phyloP scores from a whole-genome alignment of 148 eudicot species.

The Heliosperma pusillum region DNA sequence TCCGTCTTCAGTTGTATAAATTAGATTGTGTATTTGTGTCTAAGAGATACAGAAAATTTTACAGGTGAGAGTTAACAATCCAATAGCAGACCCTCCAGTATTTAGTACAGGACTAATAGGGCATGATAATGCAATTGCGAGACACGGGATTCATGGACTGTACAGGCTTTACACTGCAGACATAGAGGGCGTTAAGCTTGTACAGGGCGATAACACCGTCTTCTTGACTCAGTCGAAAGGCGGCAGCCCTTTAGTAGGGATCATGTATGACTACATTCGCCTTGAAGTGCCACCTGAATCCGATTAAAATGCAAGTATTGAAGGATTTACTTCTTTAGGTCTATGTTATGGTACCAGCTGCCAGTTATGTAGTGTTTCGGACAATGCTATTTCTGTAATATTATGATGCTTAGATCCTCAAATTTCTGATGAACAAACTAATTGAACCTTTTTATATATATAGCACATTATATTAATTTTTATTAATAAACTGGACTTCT shows the following conservation, averaged over 20 bases:
- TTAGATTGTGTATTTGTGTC: neutral
- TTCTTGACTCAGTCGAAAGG: conserved; percentile 59
- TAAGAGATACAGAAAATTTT: neutral
- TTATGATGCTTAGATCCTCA: no score
- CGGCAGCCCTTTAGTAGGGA: conserved; percentile 54
- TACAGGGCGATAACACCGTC: conserved; percentile 53
- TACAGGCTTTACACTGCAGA: conserved; percentile 58
- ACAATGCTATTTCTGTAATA: no score
- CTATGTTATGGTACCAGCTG: no score
- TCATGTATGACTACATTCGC: conserved; percentile 84
- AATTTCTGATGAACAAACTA: no score
- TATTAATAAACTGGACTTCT: no score
- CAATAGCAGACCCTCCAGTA: conserved; percentile 35
- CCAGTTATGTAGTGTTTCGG: no score
- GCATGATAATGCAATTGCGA: conserved; percentile 69
- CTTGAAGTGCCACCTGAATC: conserved; percentile 53
- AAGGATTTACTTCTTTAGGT: no score
- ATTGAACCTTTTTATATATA: no score
- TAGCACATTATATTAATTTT: no score
- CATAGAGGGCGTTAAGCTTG: conserved; percentile 36
- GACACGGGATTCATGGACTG: conserved; percentile 88
- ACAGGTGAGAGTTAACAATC: conserved; percentile 68
- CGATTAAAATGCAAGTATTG: neutral
- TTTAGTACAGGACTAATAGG: conserved; percentile 73
- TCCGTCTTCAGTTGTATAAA: neutral